phyloP scores from a whole-genome alignment of 805 yeast genomes.

The Martiniozyma abietophila region DNA sequence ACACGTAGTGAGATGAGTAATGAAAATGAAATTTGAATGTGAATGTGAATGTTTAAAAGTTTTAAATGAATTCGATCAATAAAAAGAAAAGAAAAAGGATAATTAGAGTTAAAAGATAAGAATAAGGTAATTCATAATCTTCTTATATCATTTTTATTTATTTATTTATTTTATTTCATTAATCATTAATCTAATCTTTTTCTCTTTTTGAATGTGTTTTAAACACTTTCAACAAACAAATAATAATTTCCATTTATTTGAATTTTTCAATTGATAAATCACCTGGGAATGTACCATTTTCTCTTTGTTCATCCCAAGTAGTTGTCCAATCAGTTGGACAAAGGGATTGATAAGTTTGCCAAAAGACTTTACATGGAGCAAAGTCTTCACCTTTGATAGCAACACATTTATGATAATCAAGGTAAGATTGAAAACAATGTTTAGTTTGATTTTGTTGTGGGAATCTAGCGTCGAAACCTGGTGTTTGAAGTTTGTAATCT shows the following conservation, averaged over 20 bases:
- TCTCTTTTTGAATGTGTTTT: no score
- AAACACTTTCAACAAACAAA: no score
- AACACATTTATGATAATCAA: constrained; percentile 96
- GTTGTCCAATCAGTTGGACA: constrained; percentile 83
- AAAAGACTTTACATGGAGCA: constrained; percentile 94
- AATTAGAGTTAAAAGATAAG: no score
- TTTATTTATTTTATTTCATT: no score
- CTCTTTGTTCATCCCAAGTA: constrained; percentile 84
- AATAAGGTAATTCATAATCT: no score
- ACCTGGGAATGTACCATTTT: constrained; percentile 32
- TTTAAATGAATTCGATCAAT: no score
- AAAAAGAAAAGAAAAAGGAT: no score
- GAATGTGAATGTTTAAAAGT: no score
- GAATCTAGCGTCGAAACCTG: constrained; percentile 86
- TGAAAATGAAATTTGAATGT: no score
- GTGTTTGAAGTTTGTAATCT: constrained; percentile 45
- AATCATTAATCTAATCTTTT: no score
- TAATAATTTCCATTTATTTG: constrained; percentile 17
- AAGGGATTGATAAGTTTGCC: constrained; percentile 78
- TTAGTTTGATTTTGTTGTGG: constrained; percentile 96
- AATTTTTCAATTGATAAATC: constrained; percentile 28
- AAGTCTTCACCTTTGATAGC: constrained; percentile 96
- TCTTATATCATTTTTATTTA: no score
- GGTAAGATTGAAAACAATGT: constrained; percentile 97
- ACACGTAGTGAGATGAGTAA: no score